Evolutionary conservation across 2,329 filamentous ascomycete genomes (phyloP).

Genomic region (Penicillium brasilianum): DNA sequence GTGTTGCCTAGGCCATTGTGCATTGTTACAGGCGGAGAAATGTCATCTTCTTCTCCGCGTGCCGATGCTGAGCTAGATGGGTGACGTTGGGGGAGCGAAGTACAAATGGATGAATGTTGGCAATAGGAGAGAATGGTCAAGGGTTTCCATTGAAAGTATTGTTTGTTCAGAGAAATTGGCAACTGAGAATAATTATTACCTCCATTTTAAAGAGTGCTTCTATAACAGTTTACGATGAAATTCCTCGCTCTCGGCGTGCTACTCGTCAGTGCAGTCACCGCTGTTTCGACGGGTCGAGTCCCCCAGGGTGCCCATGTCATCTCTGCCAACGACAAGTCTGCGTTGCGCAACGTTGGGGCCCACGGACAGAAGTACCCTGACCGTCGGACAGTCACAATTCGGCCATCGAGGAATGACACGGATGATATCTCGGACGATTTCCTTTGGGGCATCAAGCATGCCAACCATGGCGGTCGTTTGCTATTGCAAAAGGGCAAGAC

Average conservation of each 20-base stretch:
- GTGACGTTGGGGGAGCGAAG: not conserved
- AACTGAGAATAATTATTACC: not conserved
- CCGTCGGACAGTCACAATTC: constrained; percentile 57
- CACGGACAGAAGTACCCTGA: constrained; percentile 35
- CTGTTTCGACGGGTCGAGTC: constrained; percentile 25
- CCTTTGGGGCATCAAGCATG: constrained; percentile 58
- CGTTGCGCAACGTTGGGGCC: constrained; percentile 31
- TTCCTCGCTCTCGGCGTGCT: constrained; percentile 30
- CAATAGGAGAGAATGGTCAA: not conserved
- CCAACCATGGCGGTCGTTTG: constrained; percentile 64
- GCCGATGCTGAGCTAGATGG: constrained; percentile 9
- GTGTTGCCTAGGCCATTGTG: not conserved
- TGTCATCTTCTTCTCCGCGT: constrained; percentile 9
- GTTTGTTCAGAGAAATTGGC: not conserved
- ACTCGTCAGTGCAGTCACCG: constrained; percentile 26
- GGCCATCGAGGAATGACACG: constrained; percentile 57
- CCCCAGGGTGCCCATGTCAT: constrained; percentile 35
- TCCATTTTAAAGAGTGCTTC: not conserved
- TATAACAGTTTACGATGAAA: constrained; percentile 27
- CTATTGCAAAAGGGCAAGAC: constrained; percentile 59
- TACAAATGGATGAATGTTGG: constrained; percentile 6
- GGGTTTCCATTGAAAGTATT: not conserved
- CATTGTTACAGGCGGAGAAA: constrained; percentile 36
- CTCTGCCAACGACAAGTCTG: constrained; percentile 26
- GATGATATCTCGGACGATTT: constrained; percentile 65